Evolutionary conservation across 2,329 filamentous ascomycete genomes (phyloP).

Genomic region (Ophiostoma ulmi): DNA sequence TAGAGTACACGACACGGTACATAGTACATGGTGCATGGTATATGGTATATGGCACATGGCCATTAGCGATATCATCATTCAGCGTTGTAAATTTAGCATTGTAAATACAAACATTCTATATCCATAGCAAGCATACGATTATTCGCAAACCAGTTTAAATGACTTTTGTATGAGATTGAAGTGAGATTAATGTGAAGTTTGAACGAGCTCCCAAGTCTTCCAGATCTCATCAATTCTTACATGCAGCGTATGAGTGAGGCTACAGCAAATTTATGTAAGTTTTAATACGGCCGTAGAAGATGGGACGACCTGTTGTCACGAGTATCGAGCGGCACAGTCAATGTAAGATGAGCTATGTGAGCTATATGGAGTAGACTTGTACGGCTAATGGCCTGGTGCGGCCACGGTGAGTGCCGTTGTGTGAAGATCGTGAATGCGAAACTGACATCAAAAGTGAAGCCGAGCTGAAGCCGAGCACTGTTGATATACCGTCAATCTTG

Average conservation of each 20-base stretch:
- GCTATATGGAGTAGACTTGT: background rate
- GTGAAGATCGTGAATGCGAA: background rate
- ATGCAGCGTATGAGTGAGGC: background rate
- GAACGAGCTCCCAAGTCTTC: background rate
- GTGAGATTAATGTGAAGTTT: background rate
- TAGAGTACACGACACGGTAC: background rate
- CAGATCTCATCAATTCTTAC: background rate
- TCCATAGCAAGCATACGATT: background rate
- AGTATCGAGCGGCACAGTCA: background rate
- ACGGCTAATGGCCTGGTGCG: background rate
- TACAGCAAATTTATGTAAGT: background rate
- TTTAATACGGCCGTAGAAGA: background rate
- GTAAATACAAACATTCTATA: background rate
- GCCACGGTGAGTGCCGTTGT: background rate
- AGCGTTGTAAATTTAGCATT: constrained; percentile 9
- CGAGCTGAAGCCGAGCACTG: background rate
- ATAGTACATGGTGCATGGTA: background rate
- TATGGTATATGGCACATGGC: background rate
- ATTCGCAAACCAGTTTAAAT: background rate
- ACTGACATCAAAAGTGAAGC: background rate
- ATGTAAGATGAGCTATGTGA: background rate
- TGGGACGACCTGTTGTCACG: background rate
- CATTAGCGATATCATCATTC: background rate
- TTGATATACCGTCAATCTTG: background rate
- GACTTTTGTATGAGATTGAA: background rate